These are phyloP conservation scores for Fusarium solani-melongenae DNA, from an alignment of 2,329 filamentous ascomycete species.

Conservation along the genomic window DNA sequence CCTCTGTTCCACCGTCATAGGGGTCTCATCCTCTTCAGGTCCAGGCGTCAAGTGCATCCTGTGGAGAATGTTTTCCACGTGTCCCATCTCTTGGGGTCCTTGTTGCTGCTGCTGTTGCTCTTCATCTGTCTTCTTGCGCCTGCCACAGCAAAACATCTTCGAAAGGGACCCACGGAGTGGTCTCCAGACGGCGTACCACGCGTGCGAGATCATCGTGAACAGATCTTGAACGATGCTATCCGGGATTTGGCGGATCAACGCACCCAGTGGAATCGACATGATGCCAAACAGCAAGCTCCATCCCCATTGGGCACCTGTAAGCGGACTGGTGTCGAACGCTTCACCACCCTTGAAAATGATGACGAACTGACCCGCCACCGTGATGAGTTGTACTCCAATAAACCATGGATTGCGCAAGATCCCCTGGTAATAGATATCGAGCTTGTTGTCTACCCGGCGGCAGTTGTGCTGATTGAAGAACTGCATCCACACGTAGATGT, in stretches of 20 bases:
- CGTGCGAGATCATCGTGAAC: slow-evolving; percentile 27
- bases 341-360: slow-evolving; percentile 77
- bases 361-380: slow-evolving; percentile 75
- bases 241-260: slow-evolving; percentile 54
- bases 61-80: slow-evolving; percentile 40
- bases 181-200: slow-evolving; percentile 20
- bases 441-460: slow-evolving; percentile 82
- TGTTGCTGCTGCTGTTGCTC: slow-evolving; percentile 27
- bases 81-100: slow-evolving; percentile 37
- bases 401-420: slow-evolving; percentile 82
- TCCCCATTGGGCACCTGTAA: slow-evolving; percentile 76
- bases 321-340: slow-evolving; percentile 71
- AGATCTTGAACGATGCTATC: slow-evolving; percentile 47
- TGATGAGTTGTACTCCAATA: slow-evolving; percentile 73
- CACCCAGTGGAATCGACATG: slow-evolving; percentile 72
- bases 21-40: slow-evolving; percentile 30
- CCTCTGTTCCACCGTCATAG: slow-evolving; percentile 38
- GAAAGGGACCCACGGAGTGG: slow-evolving; percentile 29
- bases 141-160: slow-evolving; percentile 26
- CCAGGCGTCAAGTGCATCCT: slow-evolving; percentile 30
- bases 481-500: slow-evolving; percentile 90
- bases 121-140: slow-evolving; percentile 37
- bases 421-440: slow-evolving; percentile 83
- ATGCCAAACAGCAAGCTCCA: slow-evolving; percentile 76
- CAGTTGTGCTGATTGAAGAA: slow-evolving; percentile 88